Conservation (phyloP, 2,329 filamentous ascomycete species). For the Drechslerella coelobrocha region DNA sequence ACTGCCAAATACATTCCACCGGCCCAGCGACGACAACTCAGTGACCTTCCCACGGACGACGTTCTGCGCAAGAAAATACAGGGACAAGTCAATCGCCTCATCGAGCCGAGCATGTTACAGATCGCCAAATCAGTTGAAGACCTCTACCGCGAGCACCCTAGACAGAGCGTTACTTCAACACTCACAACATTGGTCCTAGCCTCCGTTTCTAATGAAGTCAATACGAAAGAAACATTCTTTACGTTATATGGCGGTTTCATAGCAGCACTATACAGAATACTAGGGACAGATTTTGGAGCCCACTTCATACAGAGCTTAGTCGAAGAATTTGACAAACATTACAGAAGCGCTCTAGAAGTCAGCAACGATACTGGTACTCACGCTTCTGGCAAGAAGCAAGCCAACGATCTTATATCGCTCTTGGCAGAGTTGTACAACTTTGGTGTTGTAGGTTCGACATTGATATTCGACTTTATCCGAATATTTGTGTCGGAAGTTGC, state of each 20-base stretch:
- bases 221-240: conserved; percentile 83
- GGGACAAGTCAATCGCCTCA: conserved; percentile 88
- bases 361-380: conserved; percentile 2
- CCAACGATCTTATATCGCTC: conserved; percentile 77
- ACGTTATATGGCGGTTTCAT: conserved; percentile 90
- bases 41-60: conserved; percentile 69
- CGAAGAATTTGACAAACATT: conserved; percentile 70
- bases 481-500: conserved; percentile 76
- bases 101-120: conserved; percentile 84
- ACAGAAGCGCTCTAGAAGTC: conserved; percentile 15
- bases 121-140: conserved; percentile 83
- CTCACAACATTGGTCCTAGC: conserved; percentile 78
- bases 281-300: conserved; percentile 88
- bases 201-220: conserved; percentile 79
- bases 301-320: conserved; percentile 81
- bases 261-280: conserved; percentile 82
- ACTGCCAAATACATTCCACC: conserved; percentile 79
- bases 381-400: conserved; percentile 53
- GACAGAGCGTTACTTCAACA: conserved; percentile 84
- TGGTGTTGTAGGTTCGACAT: conserved; percentile 78
- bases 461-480: conserved; percentile 91
- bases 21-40: conserved; percentile 72
- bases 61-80: conserved; percentile 77
- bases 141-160: conserved; percentile 80
- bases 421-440: conserved; percentile 91